phyloP scores from a whole-genome alignment of 2,329 filamentous ascomycete genomes.

The Claviceps cyperi region DNA sequence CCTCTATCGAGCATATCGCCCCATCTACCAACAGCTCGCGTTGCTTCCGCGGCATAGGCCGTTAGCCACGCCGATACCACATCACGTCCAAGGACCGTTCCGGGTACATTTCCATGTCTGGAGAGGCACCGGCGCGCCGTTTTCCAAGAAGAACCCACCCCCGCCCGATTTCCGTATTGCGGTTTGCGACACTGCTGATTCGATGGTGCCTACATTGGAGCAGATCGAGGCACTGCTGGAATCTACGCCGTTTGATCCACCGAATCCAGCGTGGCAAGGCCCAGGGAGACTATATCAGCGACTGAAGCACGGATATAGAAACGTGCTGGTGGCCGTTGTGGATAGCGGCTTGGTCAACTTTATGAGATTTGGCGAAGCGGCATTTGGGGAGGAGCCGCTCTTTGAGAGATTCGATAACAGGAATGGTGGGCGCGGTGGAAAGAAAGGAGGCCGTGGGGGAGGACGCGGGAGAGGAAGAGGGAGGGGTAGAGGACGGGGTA shows the following conservation, averaged over 20 bases:
- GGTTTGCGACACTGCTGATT: conserved; percentile 62
- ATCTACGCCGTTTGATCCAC: conserved; percentile 56
- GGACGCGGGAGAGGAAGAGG: conserved; percentile 11
- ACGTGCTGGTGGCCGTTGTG: conserved; percentile 74
- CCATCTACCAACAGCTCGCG: conserved; percentile 64
- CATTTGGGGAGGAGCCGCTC: conserved; percentile 62
- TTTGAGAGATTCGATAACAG: conserved; percentile 42
- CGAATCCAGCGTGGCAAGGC: conserved; percentile 20
- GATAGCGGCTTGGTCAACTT: conserved; percentile 87
- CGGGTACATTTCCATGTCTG: conserved; percentile 68
- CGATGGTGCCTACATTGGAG: conserved; percentile 55
- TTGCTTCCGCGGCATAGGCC: conserved; percentile 60
- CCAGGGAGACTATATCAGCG: conserved; percentile 53
- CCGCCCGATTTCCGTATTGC: conserved; percentile 73
- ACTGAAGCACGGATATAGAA: conserved; percentile 71
- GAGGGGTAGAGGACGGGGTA: conserved; percentile 2
- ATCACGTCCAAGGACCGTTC: conserved; percentile 39
- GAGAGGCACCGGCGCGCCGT: conserved; percentile 47
- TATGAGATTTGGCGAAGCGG: conserved; percentile 63
- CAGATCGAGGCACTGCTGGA: conserved; percentile 60
- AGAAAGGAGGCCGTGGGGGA: conserved; percentile 17
- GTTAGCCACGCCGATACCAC: conserved; percentile 13
- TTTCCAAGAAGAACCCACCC: conserved; percentile 67
- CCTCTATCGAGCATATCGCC: conserved; percentile 49
- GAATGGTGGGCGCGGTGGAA: conserved; percentile 26